Base-by-base conservation (phyloP, 2,329 filamentous ascomycete species). In the Calonectria pseudoturangicola region DNA sequence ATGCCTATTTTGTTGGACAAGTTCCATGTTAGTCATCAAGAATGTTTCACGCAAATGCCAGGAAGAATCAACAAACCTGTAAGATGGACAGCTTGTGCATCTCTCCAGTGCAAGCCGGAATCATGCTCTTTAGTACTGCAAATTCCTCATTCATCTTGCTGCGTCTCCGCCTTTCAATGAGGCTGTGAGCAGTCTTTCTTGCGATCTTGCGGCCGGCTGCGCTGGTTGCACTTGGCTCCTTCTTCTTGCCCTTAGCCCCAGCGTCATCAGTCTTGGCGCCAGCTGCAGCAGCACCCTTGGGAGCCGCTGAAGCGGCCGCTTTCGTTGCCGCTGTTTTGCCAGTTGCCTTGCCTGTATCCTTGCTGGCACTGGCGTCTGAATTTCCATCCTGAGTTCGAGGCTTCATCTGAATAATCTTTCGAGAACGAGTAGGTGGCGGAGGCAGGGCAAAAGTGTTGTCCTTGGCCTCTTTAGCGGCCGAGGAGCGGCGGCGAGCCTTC, bases 101-200 rank as follows among this genome's bases (percentile, higher is more conserved):
- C 81, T 98, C 96, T 8, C 95, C 96, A n/a, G 91, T 92, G 83
- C 97, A 98, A 2, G 97, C 96, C 0, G 97, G 97, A 70, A 98
- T 97, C 94, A 99, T 95, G 79, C 93, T 91, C 85, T 98, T 98
- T 76, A 98, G 86, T 18, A 97, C 93, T 2, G 92, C 94, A 86
- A 98, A 98, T 85, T 98, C 97, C 83, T 98, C 96, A 79, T 99
- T 98, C 96, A 98, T 99, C 87, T 98, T 99, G 15, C 95, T 98
- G 74, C 97, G 89, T 79, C 97, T 88, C 71, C 96, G 88, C 56
- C 97, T 89, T 86, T 99, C 97, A 78, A 98, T 99, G 76, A 98
- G 86, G 80, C 95, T 98, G 82, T 99, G 97, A 13, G 97, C 97
- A 2, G 96, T 98, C 86, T 98, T 98, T 76, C 97, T 91, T 7